phyloP scores from a whole-genome alignment of 805 yeast species.

The Allodekkera sacchari region DNA sequence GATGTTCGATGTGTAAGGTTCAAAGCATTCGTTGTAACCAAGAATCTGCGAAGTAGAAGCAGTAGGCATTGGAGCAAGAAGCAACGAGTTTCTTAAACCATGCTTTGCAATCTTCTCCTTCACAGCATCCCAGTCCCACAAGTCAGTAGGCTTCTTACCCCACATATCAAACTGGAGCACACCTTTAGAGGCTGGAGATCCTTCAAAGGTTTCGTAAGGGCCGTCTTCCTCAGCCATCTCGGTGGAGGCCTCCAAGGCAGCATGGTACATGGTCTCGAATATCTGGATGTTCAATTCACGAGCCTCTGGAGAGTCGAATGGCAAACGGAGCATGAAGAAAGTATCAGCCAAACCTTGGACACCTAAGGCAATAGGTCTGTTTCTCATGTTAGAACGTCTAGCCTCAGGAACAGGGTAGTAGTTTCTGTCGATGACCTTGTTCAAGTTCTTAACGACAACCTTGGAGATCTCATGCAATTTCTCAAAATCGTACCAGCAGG shows the following conservation, averaged over 20 bases:
- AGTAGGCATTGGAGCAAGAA: constrained; percentile 61
- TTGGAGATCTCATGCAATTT: constrained; percentile 47
- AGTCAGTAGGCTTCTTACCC: constrained; percentile 50
- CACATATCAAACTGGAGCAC: constrained; percentile 49
- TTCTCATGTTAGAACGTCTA: constrained; percentile 42
- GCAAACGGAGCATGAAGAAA: constrained; percentile 46
- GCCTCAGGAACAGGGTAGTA: constrained; percentile 52
- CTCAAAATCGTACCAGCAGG: constrained; percentile 45
- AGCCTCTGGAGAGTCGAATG: constrained; percentile 52
- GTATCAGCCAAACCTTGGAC: constrained; percentile 58
- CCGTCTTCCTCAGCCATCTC: constrained; percentile 48
- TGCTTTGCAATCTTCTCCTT: constrained; percentile 38
- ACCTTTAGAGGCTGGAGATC: constrained; percentile 55
- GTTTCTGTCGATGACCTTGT: constrained; percentile 48
- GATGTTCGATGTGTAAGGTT: constrained; percentile 55
- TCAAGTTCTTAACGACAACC: constrained; percentile 47
- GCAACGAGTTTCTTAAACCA: constrained; percentile 50
- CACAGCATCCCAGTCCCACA: constrained; percentile 52
- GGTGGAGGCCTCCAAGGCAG: constrained; percentile 46
- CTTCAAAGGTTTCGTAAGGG: constrained; percentile 40
- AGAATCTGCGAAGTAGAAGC: constrained; percentile 59
- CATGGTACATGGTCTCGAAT: constrained; percentile 56
- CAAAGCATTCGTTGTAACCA: constrained; percentile 56
- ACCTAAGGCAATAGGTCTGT: constrained; percentile 57
- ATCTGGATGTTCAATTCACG: constrained; percentile 49